A percentile compares a stretch with the other conserved stretches of the same genome.
phyloP scores from a whole-genome alignment of 192 early-diverging fungal genomes.

The Backusella macrospora region DNA sequence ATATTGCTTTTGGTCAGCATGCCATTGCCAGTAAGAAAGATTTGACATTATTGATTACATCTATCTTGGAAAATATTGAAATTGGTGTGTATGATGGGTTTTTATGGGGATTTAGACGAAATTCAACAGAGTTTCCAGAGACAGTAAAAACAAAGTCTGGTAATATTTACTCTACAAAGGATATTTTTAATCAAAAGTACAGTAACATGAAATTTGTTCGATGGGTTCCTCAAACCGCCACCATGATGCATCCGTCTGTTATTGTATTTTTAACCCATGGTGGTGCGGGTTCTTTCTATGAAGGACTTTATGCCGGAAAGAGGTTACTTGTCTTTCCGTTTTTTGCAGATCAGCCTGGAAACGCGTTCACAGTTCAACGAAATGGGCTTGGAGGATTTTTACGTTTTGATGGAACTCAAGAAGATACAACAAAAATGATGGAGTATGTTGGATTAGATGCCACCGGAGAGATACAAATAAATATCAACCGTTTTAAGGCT shows the following conservation, averaged over 20 bases:
- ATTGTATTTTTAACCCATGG: slow-evolving; percentile 38
- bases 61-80: slow-evolving; percentile 15
- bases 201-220: not conserved
- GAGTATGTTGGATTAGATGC: not conserved
- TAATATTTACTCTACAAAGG: not conserved
- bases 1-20: slow-evolving; percentile 41
- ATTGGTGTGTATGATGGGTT: slow-evolving; percentile 35
- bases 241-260: slow-evolving; percentile 28
- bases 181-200: not conserved
- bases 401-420: not conserved
- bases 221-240: slow-evolving; percentile 39
- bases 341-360: slow-evolving; percentile 36
- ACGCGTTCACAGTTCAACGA: not conserved
- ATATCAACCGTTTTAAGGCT: not conserved
- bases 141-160: not conserved
- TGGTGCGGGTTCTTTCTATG: slow-evolving; percentile 33
- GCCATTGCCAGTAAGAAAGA: slow-evolving; percentile 12
- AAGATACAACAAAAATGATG: not conserved
- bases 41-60: slow-evolving; percentile 20
- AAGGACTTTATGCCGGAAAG: slow-evolving; percentile 34
- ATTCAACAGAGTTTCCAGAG: not conserved
- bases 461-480: not conserved
- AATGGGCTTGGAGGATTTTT: not conserved
- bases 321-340: slow-evolving; percentile 37
- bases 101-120: slow-evolving; percentile 29